Conservation (phyloP, 1,284 basidiomycete genomes). For the Coniophora puteana region DNA sequence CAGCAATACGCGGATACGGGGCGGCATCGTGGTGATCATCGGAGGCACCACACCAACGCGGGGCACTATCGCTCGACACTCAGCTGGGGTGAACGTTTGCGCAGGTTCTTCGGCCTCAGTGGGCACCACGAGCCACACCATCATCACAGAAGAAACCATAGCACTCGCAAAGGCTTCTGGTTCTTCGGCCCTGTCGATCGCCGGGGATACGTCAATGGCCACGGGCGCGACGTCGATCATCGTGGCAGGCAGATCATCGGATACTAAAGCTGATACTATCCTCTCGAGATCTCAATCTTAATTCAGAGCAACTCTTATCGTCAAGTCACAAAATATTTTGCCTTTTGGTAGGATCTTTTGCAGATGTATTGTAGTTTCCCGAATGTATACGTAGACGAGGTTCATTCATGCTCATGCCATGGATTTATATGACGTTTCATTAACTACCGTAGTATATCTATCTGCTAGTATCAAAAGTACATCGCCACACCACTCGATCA, state of each 20-base stretch:
- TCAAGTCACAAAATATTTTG: not conserved
- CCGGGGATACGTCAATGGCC: slow-evolving; percentile 15
- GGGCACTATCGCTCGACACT: slow-evolving; percentile 14
- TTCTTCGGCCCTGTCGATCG: slow-evolving; percentile 18
- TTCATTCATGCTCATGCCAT: slow-evolving; percentile 1
- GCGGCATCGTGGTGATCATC: slow-evolving; percentile 14
- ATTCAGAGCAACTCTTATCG: not conserved
- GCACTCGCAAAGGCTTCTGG: slow-evolving; percentile 17
- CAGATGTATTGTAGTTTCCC: not conserved
- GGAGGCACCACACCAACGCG: slow-evolving; percentile 3
- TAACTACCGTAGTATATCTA: too few relatives aligned
- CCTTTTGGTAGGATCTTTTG: not conserved
- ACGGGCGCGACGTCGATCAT: slow-evolving; percentile 24
- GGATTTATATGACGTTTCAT: too few relatives aligned
- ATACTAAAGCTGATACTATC: slow-evolving; percentile 16
- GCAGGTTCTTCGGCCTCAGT: slow-evolving; percentile 21
- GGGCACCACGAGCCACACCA: slow-evolving; percentile 11
- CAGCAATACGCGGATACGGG: slow-evolving; percentile 11
- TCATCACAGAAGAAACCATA: slow-evolving; percentile 11
- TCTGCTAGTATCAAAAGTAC: too few relatives aligned
- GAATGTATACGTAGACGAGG: not conserved
- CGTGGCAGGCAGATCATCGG: slow-evolving; percentile 23
- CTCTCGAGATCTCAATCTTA: not conserved
- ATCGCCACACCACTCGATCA: too few relatives aligned
- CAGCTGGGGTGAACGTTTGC: slow-evolving; percentile 26